Conservation (phyloP, 2,329 filamentous ascomycete species). For the Biscogniauxia sp. region DNA sequence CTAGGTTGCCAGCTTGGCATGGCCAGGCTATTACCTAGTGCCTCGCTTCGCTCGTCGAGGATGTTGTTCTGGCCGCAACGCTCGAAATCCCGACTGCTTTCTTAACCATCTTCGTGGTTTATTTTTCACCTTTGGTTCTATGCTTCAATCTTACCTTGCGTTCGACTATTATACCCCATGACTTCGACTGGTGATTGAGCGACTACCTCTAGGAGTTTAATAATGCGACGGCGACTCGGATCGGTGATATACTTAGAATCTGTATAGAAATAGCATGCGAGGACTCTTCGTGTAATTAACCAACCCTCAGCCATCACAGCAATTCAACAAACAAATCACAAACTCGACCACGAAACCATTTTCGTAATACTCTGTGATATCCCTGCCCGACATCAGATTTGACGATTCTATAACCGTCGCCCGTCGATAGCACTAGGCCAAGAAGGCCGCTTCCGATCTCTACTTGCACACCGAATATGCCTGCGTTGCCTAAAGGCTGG, state of each 20-base stretch:
- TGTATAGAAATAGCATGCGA: not conserved
- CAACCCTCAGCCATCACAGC: not conserved
- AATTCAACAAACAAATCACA: not conserved
- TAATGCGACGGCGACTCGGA: not conserved
- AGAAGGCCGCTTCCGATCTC: not conserved
- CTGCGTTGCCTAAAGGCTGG: constrained; percentile 52
- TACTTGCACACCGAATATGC: constrained; percentile 26
- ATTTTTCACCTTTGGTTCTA: not conserved
- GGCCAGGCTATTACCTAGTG: not conserved
- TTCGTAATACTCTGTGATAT: not conserved
- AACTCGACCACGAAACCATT: not conserved
- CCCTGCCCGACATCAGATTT: not conserved
- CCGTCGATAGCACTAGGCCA: not conserved
- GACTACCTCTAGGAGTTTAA: not conserved
- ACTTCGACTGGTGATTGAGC: not conserved
- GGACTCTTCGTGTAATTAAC: not conserved
- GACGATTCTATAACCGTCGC: not conserved
- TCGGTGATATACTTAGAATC: not conserved
- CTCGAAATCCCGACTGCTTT: no score
- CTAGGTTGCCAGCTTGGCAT: not conserved
- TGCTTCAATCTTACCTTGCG: not conserved
- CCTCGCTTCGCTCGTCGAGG: not conserved
- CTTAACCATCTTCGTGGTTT: no score
- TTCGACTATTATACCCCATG: not conserved
- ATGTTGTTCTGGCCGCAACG: not conserved